A percentile compares a stretch with the other conserved stretches of the same genome.
Evolutionary conservation across 805 yeast species (phyloP).

Genomic region (Ogataea haglerorum): DNA sequence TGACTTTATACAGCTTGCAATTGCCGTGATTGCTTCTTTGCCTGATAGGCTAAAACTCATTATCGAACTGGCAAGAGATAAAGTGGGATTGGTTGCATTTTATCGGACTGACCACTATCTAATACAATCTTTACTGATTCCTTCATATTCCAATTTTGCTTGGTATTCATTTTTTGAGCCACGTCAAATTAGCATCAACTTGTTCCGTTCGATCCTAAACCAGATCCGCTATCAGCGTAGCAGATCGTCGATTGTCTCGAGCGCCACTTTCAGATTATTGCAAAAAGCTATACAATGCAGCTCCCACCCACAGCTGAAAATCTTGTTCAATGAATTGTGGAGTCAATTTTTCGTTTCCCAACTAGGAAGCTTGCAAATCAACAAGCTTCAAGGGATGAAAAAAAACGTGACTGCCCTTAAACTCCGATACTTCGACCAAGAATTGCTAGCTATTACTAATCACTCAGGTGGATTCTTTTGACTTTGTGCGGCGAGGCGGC

Average conservation of each 20-base stretch:
- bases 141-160: neutral
- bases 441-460: slow-evolving; percentile 1
- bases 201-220: slow-evolving; percentile 1
- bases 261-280: neutral
- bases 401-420: neutral
- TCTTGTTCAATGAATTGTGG: slow-evolving; percentile 4
- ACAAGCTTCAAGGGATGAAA: neutral
- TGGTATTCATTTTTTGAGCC: slow-evolving; percentile 7
- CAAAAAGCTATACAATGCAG: slow-evolving; percentile 7
- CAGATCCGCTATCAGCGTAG: neutral
- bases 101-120: neutral
- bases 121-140: slow-evolving; percentile 3
- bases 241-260: neutral
- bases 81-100: neutral
- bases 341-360: neutral
- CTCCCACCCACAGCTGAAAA: neutral
- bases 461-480: slow-evolving; percentile 3
- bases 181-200: neutral
- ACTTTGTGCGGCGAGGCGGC: slow-evolving; percentile 3
- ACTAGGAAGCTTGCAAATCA: neutral
- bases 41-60: neutral
- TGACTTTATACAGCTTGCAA: slow-evolving; percentile 3
- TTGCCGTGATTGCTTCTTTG: slow-evolving; percentile 2
- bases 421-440: slow-evolving; percentile 4
- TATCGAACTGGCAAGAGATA: neutral